These are phyloP conservation scores for Phytomonas serpens DNA, from an alignment of 208 protist genomes.

Conservation along the genomic window DNA sequence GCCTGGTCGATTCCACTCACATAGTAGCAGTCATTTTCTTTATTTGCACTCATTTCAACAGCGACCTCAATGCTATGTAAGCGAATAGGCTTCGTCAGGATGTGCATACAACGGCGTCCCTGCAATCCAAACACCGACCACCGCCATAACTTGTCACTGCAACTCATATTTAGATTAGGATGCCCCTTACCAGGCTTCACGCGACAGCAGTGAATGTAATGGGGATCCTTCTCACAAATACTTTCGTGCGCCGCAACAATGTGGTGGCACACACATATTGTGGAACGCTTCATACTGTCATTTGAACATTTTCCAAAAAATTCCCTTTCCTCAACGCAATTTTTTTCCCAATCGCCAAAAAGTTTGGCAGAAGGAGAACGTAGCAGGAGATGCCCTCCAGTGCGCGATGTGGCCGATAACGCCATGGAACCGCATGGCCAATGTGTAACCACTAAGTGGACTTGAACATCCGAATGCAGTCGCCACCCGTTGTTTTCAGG, in stretches of 20 bases:
- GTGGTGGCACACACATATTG: constrained; percentile 17
- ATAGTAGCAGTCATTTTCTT: not conserved
- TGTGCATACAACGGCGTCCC: constrained; percentile 25
- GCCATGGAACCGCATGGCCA: constrained; percentile 70
- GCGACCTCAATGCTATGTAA: constrained; percentile 32
- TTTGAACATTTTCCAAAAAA: not conserved
- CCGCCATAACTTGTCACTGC: constrained; percentile 83
- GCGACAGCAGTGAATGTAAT: constrained; percentile 19
- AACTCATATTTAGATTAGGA: constrained; percentile 82
- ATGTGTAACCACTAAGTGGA: constrained; percentile 64
- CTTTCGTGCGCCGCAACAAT: constrained; percentile 42
- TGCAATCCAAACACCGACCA: constrained; percentile 72
- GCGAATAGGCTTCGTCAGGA: constrained; percentile 38
- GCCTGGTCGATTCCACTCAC: not conserved
- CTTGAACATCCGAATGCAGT: constrained; percentile 23
- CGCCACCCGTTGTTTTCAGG: constrained; percentile 15
- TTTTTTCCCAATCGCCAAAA: not conserved
- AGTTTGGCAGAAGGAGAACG: constrained; percentile 20
- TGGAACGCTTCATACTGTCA: not conserved
- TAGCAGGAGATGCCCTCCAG: constrained; percentile 54
- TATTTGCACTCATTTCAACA: not conserved
- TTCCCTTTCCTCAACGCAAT: not conserved
- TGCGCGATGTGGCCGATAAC: constrained; percentile 17
- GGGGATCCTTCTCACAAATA: constrained; percentile 22
- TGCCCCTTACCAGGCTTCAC: constrained; percentile 82